Conservation (phyloP, 371 early-diverging fungal genomes). For the Actinomucor elegans region DNA sequence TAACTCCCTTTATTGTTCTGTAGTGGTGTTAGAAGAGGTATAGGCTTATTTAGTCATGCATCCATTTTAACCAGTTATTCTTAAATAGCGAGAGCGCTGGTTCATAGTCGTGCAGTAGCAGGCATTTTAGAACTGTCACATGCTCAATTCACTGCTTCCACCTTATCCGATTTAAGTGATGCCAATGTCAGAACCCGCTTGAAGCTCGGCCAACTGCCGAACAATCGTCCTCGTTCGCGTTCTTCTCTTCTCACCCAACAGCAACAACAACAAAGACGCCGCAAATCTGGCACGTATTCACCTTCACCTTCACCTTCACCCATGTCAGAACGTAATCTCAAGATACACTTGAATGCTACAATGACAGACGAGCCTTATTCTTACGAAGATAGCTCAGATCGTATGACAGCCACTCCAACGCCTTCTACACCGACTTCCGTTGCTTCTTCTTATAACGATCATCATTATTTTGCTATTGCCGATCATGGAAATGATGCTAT, state of each 20-base stretch:
- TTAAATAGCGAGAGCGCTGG: conserved; percentile 61
- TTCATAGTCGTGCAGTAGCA: conserved; percentile 71
- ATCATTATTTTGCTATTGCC: background rate
- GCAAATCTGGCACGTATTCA: conserved; percentile 22
- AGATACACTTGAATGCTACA: conserved; percentile 7
- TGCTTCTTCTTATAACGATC: conserved; percentile 11
- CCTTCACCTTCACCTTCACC: conserved; percentile 38
- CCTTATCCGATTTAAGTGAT: conserved; percentile 40
- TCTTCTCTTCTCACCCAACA: conserved; percentile 24
- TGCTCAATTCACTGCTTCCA: conserved; percentile 54
- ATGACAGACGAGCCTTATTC: conserved; percentile 10
- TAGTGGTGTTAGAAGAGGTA: conserved; percentile 69
- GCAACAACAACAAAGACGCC: conserved; percentile 22
- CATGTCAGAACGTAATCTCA: conserved; percentile 12
- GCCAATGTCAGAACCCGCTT: conserved; percentile 35
- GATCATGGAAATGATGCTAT: background rate
- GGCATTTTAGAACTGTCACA: conserved; percentile 53
- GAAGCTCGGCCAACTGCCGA: conserved; percentile 39
- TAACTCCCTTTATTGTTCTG: conserved; percentile 3
- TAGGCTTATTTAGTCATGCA: background rate
- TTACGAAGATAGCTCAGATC: conserved; percentile 1
- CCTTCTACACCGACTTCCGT: conserved; percentile 21
- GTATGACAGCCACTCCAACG: conserved; percentile 11
- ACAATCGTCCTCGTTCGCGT: conserved; percentile 37
- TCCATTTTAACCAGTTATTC: background rate